Conservation (phyloP, 2,329 filamentous ascomycete genomes). For the Colletotrichum destructivum region DNA sequence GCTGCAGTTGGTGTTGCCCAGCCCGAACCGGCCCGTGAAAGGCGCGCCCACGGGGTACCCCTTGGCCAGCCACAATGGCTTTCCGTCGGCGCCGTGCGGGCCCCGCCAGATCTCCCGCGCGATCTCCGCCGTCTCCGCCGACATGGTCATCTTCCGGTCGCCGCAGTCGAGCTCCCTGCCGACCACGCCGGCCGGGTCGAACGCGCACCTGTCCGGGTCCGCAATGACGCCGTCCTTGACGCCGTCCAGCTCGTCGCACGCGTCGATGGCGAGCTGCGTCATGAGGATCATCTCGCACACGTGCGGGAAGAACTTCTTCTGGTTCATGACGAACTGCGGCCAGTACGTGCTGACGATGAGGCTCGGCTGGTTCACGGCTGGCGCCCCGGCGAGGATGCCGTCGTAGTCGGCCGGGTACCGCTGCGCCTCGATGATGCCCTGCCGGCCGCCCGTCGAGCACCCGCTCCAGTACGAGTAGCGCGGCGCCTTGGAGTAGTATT, state of each 20-base stretch:
- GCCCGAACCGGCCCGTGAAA: slow-evolving; percentile 37
- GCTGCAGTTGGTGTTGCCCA: slow-evolving; percentile 41
- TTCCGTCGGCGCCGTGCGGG: slow-evolving; percentile 27
- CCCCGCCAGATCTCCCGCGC: slow-evolving; percentile 38
- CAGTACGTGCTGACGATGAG: slow-evolving; percentile 41
- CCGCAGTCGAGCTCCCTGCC: slow-evolving; percentile 45
- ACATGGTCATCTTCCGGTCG: slow-evolving; percentile 44
- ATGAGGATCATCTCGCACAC: slow-evolving; percentile 50
- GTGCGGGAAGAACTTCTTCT: slow-evolving; percentile 30
- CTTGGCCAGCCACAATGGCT: slow-evolving; percentile 26
- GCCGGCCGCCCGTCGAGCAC: slow-evolving; percentile 70
- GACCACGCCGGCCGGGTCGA: slow-evolving; percentile 45
- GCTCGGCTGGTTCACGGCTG: slow-evolving; percentile 54
- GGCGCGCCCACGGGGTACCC: slow-evolving; percentile 35
- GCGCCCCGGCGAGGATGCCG: slow-evolving; percentile 64
- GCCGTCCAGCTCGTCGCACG: slow-evolving; percentile 41
- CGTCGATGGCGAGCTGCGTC: slow-evolving; percentile 43
- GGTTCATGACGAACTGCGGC: slow-evolving; percentile 43
- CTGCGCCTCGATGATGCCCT: slow-evolving; percentile 68
- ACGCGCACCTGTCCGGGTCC: slow-evolving; percentile 43
- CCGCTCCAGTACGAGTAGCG: slow-evolving; percentile 65
- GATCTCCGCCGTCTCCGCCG: slow-evolving; percentile 29
- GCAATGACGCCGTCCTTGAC: slow-evolving; percentile 37
- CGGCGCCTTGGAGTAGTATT: slow-evolving; percentile 62
- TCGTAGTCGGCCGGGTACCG: slow-evolving; percentile 68